Percentiles rank a stretch among this genome's conserved stretches.
Evolutionary conservation across 352 stramenopile genomes (phyloP).

Genomic region (Phytophthora tentaculata): DNA sequence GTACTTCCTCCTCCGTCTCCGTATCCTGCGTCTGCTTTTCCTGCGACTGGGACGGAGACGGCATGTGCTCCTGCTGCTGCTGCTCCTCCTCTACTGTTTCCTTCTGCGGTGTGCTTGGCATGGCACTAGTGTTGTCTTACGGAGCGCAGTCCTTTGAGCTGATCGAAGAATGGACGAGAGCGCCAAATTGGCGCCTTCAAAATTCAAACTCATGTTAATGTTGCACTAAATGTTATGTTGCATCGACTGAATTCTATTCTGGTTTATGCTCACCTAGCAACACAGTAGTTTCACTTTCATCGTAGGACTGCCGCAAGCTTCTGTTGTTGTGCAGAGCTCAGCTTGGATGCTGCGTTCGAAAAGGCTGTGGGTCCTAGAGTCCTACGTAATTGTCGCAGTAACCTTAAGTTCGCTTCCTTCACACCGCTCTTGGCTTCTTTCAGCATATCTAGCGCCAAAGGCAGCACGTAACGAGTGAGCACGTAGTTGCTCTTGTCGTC

Average conservation of each 20-base stretch:
- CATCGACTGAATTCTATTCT: too few relatives aligned
- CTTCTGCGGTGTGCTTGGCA: constrained; percentile 14
- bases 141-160: neutral
- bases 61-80: constrained; percentile 6
- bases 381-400: constrained; percentile 44
- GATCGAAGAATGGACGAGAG: constrained; percentile 21
- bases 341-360: constrained; percentile 42
- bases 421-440: constrained; percentile 81
- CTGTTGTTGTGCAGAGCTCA: constrained; percentile 63
- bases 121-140: constrained; percentile 3
- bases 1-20: constrained; percentile 10
- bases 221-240: too few relatives aligned
- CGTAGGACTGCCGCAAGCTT: constrained; percentile 55
- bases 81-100: neutral
- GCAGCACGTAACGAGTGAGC: constrained; percentile 69
- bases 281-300: too few relatives aligned
- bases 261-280: too few relatives aligned
- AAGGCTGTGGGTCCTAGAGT: constrained; percentile 28
- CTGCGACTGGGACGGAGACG: neutral
- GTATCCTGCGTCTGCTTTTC: constrained; percentile 15
- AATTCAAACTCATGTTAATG: constrained; percentile 31
- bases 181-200: constrained; percentile 23
- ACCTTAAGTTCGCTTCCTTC: constrained; percentile 59
- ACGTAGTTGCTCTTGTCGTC: constrained; percentile 68
- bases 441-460: constrained; percentile 69